phyloP scores from a whole-genome alignment of 106 monocot genomes.

The Phalaenopsis aphrodite region DNA sequence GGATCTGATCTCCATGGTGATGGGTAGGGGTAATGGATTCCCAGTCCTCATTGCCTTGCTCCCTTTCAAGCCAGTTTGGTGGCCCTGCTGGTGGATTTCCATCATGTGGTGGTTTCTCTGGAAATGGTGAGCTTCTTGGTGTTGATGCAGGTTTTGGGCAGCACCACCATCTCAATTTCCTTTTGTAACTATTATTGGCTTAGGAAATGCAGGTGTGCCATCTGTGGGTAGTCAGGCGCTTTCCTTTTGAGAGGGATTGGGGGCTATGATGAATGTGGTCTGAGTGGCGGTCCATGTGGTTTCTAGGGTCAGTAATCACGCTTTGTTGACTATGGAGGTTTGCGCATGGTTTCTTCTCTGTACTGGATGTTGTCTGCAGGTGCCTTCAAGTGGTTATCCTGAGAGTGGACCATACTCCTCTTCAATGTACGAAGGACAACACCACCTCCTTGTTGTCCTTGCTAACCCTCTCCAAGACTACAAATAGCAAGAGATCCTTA shows the following conservation, averaged over 20 bases:
- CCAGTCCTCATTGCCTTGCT: slow-evolving; percentile 8
- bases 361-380: slow-evolving; percentile 8
- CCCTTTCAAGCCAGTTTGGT: slow-evolving; percentile 14
- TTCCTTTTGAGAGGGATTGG: background rate
- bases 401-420: slow-evolving; percentile 15
- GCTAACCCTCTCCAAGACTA: too few relatives aligned
- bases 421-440: slow-evolving; percentile 11
- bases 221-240: slow-evolving; percentile 7
- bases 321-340: slow-evolving; percentile 14
- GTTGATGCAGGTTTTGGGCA: background rate
- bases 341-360: slow-evolving; percentile 13
- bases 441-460: background rate
- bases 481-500: too few relatives aligned
- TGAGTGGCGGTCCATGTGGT: slow-evolving; percentile 10
- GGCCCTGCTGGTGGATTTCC: background rate
- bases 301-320: slow-evolving; percentile 10
- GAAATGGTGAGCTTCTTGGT: background rate
- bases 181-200: background rate
- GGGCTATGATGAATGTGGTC: slow-evolving; percentile 5
- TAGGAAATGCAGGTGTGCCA: slow-evolving; percentile 4
- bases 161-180: slow-evolving; percentile 3
- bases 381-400: slow-evolving; percentile 13
- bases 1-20: slow-evolving; percentile 2
- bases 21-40: background rate
- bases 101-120: slow-evolving; percentile 7